Percentiles rank a stretch among this genome's conserved stretches.
These are phyloP conservation scores for Lophiostoma macrostomum DNA, from an alignment of 495 filamentous ascomycete species.

Conservation along the genomic window DNA sequence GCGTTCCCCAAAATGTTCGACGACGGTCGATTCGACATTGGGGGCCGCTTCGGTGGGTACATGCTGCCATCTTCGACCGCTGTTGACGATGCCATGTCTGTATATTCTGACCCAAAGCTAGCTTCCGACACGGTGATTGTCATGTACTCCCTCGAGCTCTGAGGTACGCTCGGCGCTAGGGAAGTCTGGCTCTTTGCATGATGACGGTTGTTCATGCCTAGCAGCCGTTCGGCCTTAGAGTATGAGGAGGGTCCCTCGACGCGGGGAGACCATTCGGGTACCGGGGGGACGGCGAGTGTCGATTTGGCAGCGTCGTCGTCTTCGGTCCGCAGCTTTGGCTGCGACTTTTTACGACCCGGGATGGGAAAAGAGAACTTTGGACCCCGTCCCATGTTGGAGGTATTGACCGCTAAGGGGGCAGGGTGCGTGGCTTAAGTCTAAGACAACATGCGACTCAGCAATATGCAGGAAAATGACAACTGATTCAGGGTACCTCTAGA, in stretches of 20 bases:
- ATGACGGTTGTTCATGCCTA: conserved; percentile 24
- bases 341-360: conserved; percentile 22
- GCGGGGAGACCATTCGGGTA: conserved; percentile 28
- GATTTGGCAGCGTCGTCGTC: conserved; percentile 12
- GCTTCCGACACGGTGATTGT: conserved; percentile 35
- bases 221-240: conserved; percentile 29
- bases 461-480: conserved; percentile 4
- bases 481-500: conserved; percentile 26
- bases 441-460: conserved; percentile 17
- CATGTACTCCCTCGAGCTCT: too few species aligned
- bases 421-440: conserved; percentile 20
- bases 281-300: conserved; percentile 4
- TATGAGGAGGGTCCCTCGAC: conserved; percentile 10
- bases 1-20: conserved; percentile 31
- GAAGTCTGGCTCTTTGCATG: too few species aligned
- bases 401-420: not conserved
- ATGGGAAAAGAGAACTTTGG: conserved; percentile 36
- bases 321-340: conserved; percentile 7
- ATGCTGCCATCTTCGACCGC: conserved; percentile 21
- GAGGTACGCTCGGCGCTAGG: too few species aligned
- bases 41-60: conserved; percentile 15
- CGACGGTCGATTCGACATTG: conserved; percentile 20
- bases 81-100: conserved; percentile 17
- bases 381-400: conserved; percentile 23
- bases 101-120: conserved; percentile 31